phyloP scores from a whole-genome alignment of 495 filamentous ascomycete species.

The Podospora tetraspora region DNA sequence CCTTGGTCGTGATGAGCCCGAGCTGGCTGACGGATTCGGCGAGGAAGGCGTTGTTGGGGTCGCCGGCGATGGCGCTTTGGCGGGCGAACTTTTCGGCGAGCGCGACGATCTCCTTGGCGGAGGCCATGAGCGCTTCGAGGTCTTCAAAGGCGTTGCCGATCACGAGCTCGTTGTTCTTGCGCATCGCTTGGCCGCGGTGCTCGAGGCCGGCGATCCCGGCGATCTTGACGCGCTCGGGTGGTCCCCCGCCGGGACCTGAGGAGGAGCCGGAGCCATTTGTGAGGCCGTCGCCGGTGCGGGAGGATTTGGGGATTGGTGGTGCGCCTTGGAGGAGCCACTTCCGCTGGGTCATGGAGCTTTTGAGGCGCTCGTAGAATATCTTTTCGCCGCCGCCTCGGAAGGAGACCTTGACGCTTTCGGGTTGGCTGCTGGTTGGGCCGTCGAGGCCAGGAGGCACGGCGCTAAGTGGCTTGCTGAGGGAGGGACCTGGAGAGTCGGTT shows the following conservation, averaged over 20 bases:
- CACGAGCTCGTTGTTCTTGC: slow-evolving; percentile 85
- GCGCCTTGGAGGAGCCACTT: slow-evolving; percentile 95
- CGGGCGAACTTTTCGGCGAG: slow-evolving; percentile 83
- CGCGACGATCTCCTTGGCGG: slow-evolving; percentile 90
- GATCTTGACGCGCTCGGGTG: slow-evolving; percentile 48
- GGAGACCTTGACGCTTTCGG: slow-evolving; percentile 81
- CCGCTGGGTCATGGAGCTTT: slow-evolving; percentile 77
- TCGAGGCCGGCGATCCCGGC: slow-evolving; percentile 94
- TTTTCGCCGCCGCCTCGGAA: slow-evolving; percentile 87
- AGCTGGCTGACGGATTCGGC: slow-evolving; percentile 80
- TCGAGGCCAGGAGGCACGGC: slow-evolving; percentile 44
- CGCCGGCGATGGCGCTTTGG: slow-evolving; percentile 55
- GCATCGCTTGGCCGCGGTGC: slow-evolving; percentile 69
- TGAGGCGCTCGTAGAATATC: slow-evolving; percentile 83
- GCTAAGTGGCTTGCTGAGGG: slow-evolving; percentile 35
- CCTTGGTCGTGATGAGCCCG: slow-evolving; percentile 87
- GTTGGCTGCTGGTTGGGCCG: slow-evolving; percentile 26
- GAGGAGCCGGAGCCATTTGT: slow-evolving; percentile 45
- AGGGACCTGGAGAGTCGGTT: slow-evolving; percentile 67
- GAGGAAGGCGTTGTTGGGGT: slow-evolving; percentile 63
- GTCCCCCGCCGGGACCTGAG: slow-evolving; percentile 34
- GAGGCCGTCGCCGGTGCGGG: slow-evolving; percentile 24
- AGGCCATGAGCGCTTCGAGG: slow-evolving; percentile 92
- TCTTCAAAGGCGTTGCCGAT: slow-evolving; percentile 96
- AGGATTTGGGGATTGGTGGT: slow-evolving; percentile 78